Evolutionary conservation across 83 land plant species (phyloP).

Genomic region (Picea abies): DNA sequence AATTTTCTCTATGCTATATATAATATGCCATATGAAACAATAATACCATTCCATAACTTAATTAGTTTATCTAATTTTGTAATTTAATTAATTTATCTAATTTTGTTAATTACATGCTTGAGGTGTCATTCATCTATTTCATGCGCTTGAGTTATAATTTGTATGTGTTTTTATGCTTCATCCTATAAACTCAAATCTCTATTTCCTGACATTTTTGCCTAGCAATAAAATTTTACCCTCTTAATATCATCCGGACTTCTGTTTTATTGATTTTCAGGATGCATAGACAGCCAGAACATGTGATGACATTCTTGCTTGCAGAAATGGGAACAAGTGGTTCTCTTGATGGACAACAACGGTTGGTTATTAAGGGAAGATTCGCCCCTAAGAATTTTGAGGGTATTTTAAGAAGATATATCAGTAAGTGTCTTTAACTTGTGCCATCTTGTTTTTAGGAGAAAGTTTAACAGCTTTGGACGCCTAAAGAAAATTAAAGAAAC

Average conservation of each 20-base stretch:
- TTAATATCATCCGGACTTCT: background rate
- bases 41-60: too few relatives aligned
- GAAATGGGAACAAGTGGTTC: conserved; percentile 60
- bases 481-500: background rate
- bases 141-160: background rate
- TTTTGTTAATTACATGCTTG: background rate
- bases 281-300: conserved; percentile 98
- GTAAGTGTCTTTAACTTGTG: conserved; percentile 49
- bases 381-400: conserved; percentile 95
- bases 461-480: background rate
- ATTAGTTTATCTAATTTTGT: background rate
- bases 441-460: background rate
- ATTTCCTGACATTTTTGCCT: too few relatives aligned
- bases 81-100: too few relatives aligned
- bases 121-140: background rate
- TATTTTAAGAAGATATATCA: conserved; percentile 83
- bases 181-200: background rate
- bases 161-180: background rate
- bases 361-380: conserved; percentile 94
- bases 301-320: conserved; percentile 87
- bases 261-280: conserved; percentile 49
- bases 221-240: too few relatives aligned
- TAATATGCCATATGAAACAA: too few relatives aligned
- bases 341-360: conserved; percentile 89
- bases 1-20: too few relatives aligned